Evolutionary conservation across 768 basidiomycete species (phyloP), one percentile per base, ranked within the genome.

Genomic region (Scleroderma bovista): DNA sequence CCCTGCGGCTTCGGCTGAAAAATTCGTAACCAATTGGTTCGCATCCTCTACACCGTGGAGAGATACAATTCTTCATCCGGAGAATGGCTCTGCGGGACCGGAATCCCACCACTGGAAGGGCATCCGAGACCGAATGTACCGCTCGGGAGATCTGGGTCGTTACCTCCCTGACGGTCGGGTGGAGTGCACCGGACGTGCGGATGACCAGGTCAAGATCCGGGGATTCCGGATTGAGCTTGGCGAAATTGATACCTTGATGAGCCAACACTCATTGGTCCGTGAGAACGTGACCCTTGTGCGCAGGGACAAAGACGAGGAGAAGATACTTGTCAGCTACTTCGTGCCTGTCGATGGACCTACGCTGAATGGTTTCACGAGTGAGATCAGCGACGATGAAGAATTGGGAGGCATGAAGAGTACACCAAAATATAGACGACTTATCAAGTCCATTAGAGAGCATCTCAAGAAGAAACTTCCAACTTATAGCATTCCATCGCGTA

Each of bases 151-250:
- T 69, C 78, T 99, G 4, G 96, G 96, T 2, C 83, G 96, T 6
- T 99, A 99, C 68, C 73, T 87, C 29, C 90, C 96, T 1, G 79
- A 88, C 64, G 96, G 96, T 5, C 82, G 80, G 29, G 96, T 99
- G 11, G 96, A 99, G 67, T 98, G 96, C 64, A 93, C 90, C 0
- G 96, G 96, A 17, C 82, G 96, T 19, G 94, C 95, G 2, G 96
- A 99, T 64, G 95, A 98, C 63, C 96, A 99, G 64, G 91, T 99
- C 72, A 98, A 99, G 73, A 98, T 99, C 68, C 88, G 96, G 48
- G 96, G 96, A 2, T 99, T 99, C 83, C 79, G 96, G 22, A 98
- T 99, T 61, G 96, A 99, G 66, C 79, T 98, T 7, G 94, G 94
- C 15, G 96, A 99, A 67, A 96, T 99, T 56, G 96, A 99, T 65